Conservation (phyloP, 148 eudicot genomes). For the Rhododendron ferrugineum region DNA sequence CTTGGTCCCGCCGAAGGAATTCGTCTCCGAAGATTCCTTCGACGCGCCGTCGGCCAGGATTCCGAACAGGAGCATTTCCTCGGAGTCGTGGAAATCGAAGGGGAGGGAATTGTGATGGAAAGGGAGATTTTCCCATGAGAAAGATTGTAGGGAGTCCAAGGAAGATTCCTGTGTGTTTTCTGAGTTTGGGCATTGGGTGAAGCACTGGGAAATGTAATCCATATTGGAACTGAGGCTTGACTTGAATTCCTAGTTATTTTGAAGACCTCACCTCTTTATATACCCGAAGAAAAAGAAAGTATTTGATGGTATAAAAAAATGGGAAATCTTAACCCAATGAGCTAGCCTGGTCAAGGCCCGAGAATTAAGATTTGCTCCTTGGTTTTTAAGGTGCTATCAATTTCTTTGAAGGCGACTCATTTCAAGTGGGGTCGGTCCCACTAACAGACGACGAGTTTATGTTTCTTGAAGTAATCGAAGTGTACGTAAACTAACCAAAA, state of each 20-base stretch:
- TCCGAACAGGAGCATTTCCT: slow-evolving; percentile 9
- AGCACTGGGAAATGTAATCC: background rate
- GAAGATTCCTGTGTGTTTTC: slow-evolving; percentile 13
- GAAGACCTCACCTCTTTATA: background rate
- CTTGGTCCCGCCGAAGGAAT: background rate
- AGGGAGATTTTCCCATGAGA: background rate
- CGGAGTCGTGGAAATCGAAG: slow-evolving; percentile 16
- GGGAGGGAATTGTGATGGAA: slow-evolving; percentile 6
- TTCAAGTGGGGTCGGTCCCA: too few relatives aligned
- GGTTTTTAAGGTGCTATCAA: too few relatives aligned
- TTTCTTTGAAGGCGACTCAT: too few relatives aligned
- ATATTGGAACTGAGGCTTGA: background rate
- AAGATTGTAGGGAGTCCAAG: background rate
- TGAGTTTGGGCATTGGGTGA: background rate
- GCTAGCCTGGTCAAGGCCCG: too few relatives aligned
- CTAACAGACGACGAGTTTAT: too few relatives aligned
- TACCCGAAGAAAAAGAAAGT: background rate
- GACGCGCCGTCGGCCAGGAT: slow-evolving; percentile 7
- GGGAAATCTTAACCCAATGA: too few relatives aligned
- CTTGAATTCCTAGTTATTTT: background rate
- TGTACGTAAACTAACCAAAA: too few relatives aligned
- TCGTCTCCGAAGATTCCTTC: background rate
- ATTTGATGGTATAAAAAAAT: too few relatives aligned
- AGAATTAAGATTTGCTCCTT: too few relatives aligned
- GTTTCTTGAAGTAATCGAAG: rapidly evolving